A percentile compares a stretch with the other conserved stretches of the same genome.
phyloP scores from a whole-genome alignment of 2,329 filamentous ascomycete genomes.

The Amesomyces nigricolor region DNA sequence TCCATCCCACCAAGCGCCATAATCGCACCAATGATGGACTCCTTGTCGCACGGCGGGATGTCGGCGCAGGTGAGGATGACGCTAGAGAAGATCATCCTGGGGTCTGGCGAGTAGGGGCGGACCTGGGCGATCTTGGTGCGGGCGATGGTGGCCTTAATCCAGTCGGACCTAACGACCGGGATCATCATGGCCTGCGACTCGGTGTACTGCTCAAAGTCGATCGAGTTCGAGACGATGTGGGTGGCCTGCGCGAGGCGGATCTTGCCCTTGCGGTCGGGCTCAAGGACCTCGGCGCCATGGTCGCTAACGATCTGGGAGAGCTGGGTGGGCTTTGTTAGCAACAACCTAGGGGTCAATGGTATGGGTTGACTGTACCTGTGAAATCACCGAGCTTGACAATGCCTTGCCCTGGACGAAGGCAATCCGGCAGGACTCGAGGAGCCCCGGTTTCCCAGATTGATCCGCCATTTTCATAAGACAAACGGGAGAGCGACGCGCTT shows the following conservation, averaged over 20 bases:
- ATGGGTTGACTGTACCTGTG: conserved; percentile 14
- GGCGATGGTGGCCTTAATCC: conserved; percentile 67
- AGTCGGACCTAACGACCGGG: conserved; percentile 74
- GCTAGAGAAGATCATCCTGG: conserved; percentile 80
- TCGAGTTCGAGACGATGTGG: conserved; percentile 62
- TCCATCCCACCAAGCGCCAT: conserved; percentile 85
- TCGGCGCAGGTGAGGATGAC: conserved; percentile 78
- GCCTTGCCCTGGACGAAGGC: conserved; percentile 27
- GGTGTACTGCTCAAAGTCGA: conserved; percentile 86
- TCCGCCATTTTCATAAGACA: conserved; percentile 21
- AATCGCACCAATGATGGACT: conserved; percentile 85
- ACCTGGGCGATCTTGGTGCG: conserved; percentile 69
- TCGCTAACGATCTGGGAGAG: conserved; percentile 33
- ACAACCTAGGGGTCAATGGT: neutral
- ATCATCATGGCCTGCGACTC: conserved; percentile 70
- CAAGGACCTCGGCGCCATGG: conserved; percentile 47
- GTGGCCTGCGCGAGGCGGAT: conserved; percentile 45
- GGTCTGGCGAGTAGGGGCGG: conserved; percentile 84
- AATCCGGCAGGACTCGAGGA: conserved; percentile 23
- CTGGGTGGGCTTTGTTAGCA: conserved; percentile 6
- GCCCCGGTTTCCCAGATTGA: conserved; percentile 8
- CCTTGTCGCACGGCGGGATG: conserved; percentile 78
- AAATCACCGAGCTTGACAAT: conserved; percentile 21
- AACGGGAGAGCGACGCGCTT: conserved; percentile 11
- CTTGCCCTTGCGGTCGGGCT: conserved; percentile 43